Conservation (phyloP, 805 yeast species). For the Zygosaccharomyces bailii region DNA sequence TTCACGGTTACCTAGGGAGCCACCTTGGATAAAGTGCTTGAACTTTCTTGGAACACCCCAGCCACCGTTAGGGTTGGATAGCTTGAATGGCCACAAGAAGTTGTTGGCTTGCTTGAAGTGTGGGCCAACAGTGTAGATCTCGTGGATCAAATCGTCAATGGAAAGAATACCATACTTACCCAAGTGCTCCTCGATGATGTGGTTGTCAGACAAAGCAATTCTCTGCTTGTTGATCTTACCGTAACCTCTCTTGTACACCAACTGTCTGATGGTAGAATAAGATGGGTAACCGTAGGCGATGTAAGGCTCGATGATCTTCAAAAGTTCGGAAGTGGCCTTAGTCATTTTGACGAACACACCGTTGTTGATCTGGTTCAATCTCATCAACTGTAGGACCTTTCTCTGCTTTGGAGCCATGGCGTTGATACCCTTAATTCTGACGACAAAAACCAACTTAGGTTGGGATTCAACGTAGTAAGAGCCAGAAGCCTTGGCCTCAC, state of each 20-base stretch:
- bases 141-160: conserved; percentile 93
- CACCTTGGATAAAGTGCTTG: conserved; percentile 97
- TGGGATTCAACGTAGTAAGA: conserved; percentile 94
- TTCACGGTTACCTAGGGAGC: conserved; percentile 98
- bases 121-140: conserved; percentile 94
- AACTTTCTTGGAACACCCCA: conserved; percentile 96
- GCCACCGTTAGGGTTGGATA: conserved; percentile 96
- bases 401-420: conserved; percentile 99
- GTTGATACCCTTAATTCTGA: conserved; percentile 99
- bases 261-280: conserved; percentile 85
- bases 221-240: conserved; percentile 97
- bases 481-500: conserved; percentile 92
- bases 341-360: conserved; percentile 94
- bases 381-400: conserved; percentile 92
- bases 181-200: conserved; percentile 80
- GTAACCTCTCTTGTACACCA: conserved; percentile 96
- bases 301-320: conserved; percentile 93
- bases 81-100: conserved; percentile 98
- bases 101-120: conserved; percentile 98
- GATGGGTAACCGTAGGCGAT: conserved; percentile 97
- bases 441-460: conserved; percentile 89
- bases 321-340: conserved; percentile 91
- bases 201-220: conserved; percentile 82
- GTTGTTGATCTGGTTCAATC: conserved; percentile 90
- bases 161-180: conserved; percentile 93